Evolutionary conservation across 345 rosid genomes (phyloP).

Genomic region (Cardiospermum halicacabum): DNA sequence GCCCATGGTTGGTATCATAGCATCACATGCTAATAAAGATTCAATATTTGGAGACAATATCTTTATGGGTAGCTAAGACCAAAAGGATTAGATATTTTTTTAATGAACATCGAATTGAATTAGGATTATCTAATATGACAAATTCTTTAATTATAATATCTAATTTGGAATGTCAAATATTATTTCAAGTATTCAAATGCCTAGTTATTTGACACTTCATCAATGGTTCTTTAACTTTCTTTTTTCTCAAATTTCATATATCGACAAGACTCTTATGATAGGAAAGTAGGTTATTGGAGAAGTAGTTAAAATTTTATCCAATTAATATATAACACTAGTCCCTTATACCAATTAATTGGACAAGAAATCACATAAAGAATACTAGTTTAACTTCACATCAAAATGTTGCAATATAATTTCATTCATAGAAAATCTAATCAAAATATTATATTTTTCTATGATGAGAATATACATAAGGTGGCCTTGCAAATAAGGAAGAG

Average conservation of each 20-base stretch:
- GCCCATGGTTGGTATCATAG: constrained; percentile 24
- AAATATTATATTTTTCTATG: not conserved
- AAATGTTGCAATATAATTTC: no score
- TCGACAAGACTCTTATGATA: constrained; percentile 1
- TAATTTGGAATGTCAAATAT: not conserved
- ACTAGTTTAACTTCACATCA: no score
- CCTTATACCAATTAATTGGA: not conserved
- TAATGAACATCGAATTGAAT: not conserved
- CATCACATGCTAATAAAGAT: constrained; percentile 8
- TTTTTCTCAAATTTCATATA: not conserved
- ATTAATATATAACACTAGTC: not conserved
- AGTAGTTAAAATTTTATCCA: constrained; percentile 43
- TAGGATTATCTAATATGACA: constrained; percentile 6
- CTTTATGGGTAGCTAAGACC: not conserved
- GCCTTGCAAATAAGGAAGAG: constrained; percentile 9
- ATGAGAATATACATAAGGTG: not conserved
- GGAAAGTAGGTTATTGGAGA: constrained; percentile 23
- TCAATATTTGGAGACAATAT: not conserved
- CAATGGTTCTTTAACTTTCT: not conserved
- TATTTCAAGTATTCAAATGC: not conserved
- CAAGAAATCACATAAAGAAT: not conserved
- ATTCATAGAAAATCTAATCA: not conserved
- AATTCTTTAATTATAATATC: not conserved
- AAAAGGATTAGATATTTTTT: not conserved
- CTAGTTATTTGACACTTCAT: not conserved